Percentiles rank a stretch among this genome's conserved stretches.
Evolutionary conservation across 164 flowering plant genomes (phyloP).

Genomic region (Chimonanthus salicifolius): DNA sequence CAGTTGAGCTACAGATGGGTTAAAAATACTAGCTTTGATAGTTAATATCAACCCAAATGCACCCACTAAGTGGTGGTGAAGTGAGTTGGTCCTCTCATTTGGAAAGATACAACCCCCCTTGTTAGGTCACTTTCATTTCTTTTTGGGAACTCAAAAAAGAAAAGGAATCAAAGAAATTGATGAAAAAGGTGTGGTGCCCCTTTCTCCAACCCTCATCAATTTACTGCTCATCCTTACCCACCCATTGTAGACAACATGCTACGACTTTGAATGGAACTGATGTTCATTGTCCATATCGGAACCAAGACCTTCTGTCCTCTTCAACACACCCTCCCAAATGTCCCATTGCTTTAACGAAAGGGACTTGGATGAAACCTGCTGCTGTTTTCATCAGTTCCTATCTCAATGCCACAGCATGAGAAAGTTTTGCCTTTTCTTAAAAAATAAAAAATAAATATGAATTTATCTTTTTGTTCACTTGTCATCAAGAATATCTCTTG

Average conservation of each 20-base stretch:
- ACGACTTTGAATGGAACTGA: not conserved
- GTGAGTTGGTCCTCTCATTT: not conserved
- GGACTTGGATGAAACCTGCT: not conserved
- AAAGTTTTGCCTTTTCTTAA: not conserved
- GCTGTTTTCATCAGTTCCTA: not conserved
- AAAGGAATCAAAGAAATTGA: not conserved
- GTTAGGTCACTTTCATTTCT: conserved; percentile 10
- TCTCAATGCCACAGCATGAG: not conserved
- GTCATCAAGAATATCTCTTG: not conserved
- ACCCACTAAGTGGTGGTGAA: not conserved
- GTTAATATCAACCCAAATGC: not conserved
- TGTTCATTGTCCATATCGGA: conserved; percentile 1
- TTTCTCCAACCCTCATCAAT: conserved; percentile 1
- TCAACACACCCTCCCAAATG: not conserved
- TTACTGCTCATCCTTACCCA: conserved; percentile 3
- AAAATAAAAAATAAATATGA: too few species aligned
- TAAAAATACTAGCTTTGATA: not conserved
- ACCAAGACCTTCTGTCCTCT: not conserved
- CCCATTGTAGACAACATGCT: not conserved
- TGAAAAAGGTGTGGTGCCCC: conserved; percentile 11
- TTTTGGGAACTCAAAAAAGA: not conserved
- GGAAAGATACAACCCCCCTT: conserved; percentile 2
- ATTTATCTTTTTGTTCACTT: not conserved
- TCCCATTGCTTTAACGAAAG: not conserved
- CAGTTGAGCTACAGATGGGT: not conserved